Conservation (phyloP, 306 rosid genomes). For the Dryas drummondii region DNA sequence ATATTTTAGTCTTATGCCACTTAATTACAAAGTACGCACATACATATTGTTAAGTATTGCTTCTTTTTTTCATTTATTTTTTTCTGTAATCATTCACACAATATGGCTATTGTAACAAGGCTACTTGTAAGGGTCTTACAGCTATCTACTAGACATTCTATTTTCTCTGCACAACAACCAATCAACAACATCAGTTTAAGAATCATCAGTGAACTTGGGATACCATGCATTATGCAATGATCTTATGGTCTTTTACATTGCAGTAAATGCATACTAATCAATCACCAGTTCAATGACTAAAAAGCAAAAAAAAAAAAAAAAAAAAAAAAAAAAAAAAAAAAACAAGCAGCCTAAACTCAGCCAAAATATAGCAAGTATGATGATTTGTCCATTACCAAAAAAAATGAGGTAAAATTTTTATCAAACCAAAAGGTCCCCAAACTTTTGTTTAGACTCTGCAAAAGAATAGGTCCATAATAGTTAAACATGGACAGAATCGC, state of each 20-base stretch:
- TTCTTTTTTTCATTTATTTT: neutral
- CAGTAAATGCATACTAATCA: neutral
- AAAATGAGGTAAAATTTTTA: neutral
- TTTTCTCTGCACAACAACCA: neutral
- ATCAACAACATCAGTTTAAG: neutral
- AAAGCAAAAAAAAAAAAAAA: neutral
- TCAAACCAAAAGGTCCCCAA: neutral
- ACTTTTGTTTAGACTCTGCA: neutral
- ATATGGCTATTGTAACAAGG: too few species aligned
- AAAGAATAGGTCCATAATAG: neutral
- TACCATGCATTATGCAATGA: neutral
- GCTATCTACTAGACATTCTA: neutral
- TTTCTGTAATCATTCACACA: neutral
- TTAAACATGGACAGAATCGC: neutral
- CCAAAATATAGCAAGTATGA: neutral
- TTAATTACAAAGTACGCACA: too few species aligned
- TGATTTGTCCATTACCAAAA: neutral
- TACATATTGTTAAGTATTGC: too few species aligned
- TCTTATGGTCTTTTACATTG: neutral
- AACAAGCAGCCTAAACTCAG: neutral
- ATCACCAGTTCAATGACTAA: neutral
- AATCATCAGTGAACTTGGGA: neutral
- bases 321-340: too few species aligned
- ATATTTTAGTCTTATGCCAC: too few species aligned
- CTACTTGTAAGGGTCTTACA: too few species aligned